These are phyloP conservation scores for Penicillium diatomitis DNA, from an alignment of 495 filamentous ascomycete species.

Conservation along the genomic window DNA sequence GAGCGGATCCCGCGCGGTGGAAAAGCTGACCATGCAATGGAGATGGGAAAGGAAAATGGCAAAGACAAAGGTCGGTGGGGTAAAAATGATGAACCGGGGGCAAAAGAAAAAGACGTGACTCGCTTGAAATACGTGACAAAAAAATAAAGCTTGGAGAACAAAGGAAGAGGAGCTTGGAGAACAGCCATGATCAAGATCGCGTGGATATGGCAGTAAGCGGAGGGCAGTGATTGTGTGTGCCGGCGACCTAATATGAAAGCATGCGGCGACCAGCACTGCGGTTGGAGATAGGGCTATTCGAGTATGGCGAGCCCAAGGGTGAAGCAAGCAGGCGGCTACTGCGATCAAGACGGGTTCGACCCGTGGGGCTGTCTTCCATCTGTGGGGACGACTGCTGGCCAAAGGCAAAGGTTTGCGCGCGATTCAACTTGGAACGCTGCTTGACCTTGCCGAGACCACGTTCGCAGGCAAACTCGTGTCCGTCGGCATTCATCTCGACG, in stretches of 20 bases:
- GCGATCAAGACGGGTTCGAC: slow-evolving; percentile 42
- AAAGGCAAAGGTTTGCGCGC: slow-evolving; percentile 93
- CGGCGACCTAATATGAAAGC: slow-evolving; percentile 52
- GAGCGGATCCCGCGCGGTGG: no score
- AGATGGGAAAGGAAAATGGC: slow-evolving; percentile 1
- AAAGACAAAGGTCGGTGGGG: background rate
- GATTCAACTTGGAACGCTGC: slow-evolving; percentile 70
- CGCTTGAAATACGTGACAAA: slow-evolving; percentile 17
- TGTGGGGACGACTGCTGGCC: slow-evolving; percentile 54
- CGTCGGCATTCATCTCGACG: slow-evolving; percentile 85
- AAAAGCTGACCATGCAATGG: background rate
- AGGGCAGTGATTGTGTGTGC: no score
- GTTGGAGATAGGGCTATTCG: slow-evolving; percentile 42
- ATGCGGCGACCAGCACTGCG: slow-evolving; percentile 56
- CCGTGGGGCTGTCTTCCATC: slow-evolving; percentile 75
- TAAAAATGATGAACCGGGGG: background rate
- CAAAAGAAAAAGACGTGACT: slow-evolving; percentile 11
- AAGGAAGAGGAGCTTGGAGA: no score
- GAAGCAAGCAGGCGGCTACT: slow-evolving; percentile 31
- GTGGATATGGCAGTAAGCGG: no score
- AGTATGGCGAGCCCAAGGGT: slow-evolving; percentile 47
- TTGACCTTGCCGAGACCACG: slow-evolving; percentile 82
- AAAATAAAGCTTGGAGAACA: background rate
- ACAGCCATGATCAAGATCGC: no score
- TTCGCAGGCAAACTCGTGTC: slow-evolving; percentile 86